Percentiles rank a stretch among this genome's conserved stretches.
phyloP scores from a whole-genome alignment of 2,329 filamentous ascomycete genomes.

The Aspergillus vadensis region DNA sequence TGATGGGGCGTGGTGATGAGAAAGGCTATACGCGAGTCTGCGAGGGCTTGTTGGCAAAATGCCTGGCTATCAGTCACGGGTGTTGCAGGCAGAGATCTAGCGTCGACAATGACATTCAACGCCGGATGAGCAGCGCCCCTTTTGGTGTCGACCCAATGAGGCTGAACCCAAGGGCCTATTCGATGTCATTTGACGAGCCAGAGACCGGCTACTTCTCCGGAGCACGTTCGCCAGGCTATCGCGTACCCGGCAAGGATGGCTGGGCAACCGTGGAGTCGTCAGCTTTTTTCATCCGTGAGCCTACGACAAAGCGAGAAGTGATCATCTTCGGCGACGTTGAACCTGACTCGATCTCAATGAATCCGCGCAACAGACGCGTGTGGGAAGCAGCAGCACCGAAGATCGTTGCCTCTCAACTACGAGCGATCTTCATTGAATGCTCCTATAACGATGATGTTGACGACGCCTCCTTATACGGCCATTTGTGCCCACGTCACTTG shows the following conservation, averaged over 20 bases:
- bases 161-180: constrained; percentile 43
- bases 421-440: constrained; percentile 91
- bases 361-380: constrained; percentile 76
- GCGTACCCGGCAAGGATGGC: constrained; percentile 11
- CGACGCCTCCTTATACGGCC: constrained; percentile 80
- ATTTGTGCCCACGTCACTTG: constrained; percentile 80
- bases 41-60: constrained; percentile 85
- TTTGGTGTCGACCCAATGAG: constrained; percentile 52
- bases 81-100: constrained; percentile 75
- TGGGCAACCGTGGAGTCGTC: constrained; percentile 66
- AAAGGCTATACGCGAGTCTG: constrained; percentile 86
- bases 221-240: constrained; percentile 29
- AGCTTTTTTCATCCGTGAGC: constrained; percentile 87
- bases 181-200: constrained; percentile 25
- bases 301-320: constrained; percentile 70
- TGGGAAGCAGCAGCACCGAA: constrained; percentile 91
- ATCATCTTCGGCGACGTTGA: constrained; percentile 96
- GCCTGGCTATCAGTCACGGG: constrained; percentile 85
- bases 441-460: constrained; percentile 82
- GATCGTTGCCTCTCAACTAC: constrained; percentile 69
- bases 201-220: constrained; percentile 28
- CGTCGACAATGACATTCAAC: constrained; percentile 52
- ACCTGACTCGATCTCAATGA: constrained; percentile 80
- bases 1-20: constrained; percentile 75
- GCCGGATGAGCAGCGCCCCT: constrained; percentile 55